Evolutionary conservation across 2,329 filamentous ascomycete species (phyloP), one percentile per base, ranked within the genome.

Genomic region (Penicillium oxalicum): DNA sequence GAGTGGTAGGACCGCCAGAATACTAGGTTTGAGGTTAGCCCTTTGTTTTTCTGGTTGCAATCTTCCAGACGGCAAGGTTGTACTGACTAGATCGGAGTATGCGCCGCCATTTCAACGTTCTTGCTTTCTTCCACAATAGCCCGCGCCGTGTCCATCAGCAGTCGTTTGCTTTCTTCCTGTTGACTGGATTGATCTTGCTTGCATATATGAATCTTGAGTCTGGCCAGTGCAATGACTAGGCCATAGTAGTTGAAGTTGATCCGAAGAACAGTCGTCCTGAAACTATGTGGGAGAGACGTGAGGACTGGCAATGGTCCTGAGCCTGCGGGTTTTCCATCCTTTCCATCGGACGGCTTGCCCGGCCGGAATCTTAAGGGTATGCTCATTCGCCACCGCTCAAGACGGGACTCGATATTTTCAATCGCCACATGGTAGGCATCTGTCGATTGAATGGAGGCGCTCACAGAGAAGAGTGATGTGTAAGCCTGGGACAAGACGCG

Each of bases 11-110:
- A 65, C 62, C 1, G 61, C 42, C 13, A 68, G 1, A 32, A 32
- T 32, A 70, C 50, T 11, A 71, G 50, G 43, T 59, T 62, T 13
- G 5, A 44, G n/a, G 37, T 12, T 4, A 4, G 18, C 11, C 11
- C 2, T 24, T 40, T 40, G 11, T 24, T 5, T n/a, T 18, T 4
- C 8, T 9, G 9, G 18, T 13, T 27, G 4, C 2, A 18, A 18
- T 40, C 26, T 40, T 40, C 26, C 4, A 11, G 11, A 6, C 11
- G 24, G 5, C 37, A 40, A 24, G n/a, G 26, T n/a, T 25, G 5
- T 7, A 13, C 9, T 59, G 58, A 70, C 69, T 62, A 69, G 9
- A 68, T 53, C 2, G 69, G 63, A 1, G 64, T 61, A 33, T 69
- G 59, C 0, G 65, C 55, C 34, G 64, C 61, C 0, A 64, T 51